Conservation (phyloP, 1,284 basidiomycete genomes). For the Heliocybe sulcata region DNA sequence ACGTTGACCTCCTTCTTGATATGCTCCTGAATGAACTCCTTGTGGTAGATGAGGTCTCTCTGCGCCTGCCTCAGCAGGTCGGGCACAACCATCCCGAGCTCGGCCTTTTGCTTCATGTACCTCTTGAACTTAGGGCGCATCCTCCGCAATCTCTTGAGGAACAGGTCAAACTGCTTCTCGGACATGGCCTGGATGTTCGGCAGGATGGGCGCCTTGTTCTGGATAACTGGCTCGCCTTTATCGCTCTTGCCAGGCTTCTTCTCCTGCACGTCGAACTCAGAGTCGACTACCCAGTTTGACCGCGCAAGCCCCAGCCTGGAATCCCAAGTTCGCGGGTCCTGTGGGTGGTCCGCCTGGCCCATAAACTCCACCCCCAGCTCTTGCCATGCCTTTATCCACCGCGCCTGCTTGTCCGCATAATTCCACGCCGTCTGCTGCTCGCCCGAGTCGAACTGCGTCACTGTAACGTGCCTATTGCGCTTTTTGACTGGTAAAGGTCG, state of each 20-base stretch:
- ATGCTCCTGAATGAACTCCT: conserved; percentile 21
- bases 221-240: background rate
- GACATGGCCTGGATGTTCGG: conserved; percentile 42
- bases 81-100: conserved; percentile 16
- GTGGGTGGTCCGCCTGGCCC: conserved; percentile 6
- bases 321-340: conserved; percentile 24
- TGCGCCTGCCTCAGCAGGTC: conserved; percentile 25
- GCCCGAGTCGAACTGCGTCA: conserved; percentile 55
- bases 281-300: conserved; percentile 36
- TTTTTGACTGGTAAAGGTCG: conserved; percentile 58
- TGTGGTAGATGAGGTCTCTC: conserved; percentile 9
- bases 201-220: conserved; percentile 13
- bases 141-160: conserved; percentile 7
- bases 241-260: background rate
- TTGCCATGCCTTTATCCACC: conserved; percentile 58
- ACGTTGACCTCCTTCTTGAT: conserved; percentile 17
- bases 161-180: conserved; percentile 13
- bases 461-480: conserved; percentile 51
- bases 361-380: conserved; percentile 36
- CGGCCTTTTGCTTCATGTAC: conserved; percentile 50
- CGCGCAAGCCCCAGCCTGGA: conserved; percentile 23
- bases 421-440: conserved; percentile 74
- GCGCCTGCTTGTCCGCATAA: conserved; percentile 51
- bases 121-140: conserved; percentile 38
- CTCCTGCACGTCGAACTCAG: conserved; percentile 30